A percentile compares a stretch with the other conserved stretches of the same genome.
phyloP scores from a whole-genome alignment of 2,329 filamentous ascomycete genomes.

The Neofusicoccum sp. region DNA sequence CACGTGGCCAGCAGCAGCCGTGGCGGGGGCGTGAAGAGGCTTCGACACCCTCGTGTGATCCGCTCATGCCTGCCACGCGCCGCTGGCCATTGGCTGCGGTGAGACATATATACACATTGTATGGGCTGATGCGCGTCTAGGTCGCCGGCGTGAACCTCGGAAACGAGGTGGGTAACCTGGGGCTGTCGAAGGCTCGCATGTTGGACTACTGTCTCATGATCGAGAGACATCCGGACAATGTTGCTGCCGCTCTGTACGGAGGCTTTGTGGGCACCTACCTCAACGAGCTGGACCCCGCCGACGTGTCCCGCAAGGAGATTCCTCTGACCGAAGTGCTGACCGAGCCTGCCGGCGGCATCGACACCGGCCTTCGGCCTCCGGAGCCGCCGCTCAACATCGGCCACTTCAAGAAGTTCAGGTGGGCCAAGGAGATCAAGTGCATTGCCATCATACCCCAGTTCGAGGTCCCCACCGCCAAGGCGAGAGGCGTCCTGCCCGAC shows the following conservation, averaged over 20 bases:
- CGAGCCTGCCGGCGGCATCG: conserved; percentile 81
- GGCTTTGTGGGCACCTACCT: conserved; percentile 97
- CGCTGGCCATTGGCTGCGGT: conserved; percentile 6
- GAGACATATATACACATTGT: not conserved
- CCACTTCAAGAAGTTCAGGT: conserved; percentile 92
- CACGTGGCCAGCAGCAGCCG: not conserved
- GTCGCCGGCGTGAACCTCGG: conserved; percentile 88
- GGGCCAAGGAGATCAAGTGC: conserved; percentile 93
- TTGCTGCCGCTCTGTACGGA: conserved; percentile 90
- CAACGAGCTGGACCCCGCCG: conserved; percentile 84
- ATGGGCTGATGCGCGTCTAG: conserved; percentile 15
- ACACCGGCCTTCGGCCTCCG: conserved; percentile 83
- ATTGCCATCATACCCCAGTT: conserved; percentile 96
- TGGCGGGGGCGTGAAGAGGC: not conserved
- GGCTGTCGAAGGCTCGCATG: conserved; percentile 74
- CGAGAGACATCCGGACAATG: conserved; percentile 54
- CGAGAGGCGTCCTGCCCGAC: conserved; percentile 78
- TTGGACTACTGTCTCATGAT: conserved; percentile 99
- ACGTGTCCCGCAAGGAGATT: conserved; percentile 87
- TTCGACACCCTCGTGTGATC: not conserved
- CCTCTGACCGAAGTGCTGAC: conserved; percentile 92
- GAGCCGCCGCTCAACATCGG: conserved; percentile 90
- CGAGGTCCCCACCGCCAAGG: conserved; percentile 90
- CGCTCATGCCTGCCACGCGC: not conserved
- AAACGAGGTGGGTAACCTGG: conserved; percentile 80